Percentiles rank a stretch among this genome's conserved stretches.
These are phyloP conservation scores for Nemania diffusa DNA, from an alignment of 2,329 filamentous ascomycete genomes.

Conservation along the genomic window DNA sequence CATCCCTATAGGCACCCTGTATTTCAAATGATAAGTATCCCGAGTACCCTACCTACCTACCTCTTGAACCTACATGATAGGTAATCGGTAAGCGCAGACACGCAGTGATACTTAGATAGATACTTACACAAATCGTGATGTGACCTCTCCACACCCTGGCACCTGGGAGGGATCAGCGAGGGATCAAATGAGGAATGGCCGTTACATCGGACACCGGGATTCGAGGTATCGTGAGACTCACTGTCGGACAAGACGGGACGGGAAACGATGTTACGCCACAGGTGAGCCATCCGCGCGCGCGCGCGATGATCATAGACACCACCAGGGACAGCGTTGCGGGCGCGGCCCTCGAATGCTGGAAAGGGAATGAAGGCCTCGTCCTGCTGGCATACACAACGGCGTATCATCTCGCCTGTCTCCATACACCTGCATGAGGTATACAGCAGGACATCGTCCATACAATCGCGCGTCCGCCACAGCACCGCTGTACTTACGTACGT, in stretches of 20 bases:
- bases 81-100: not conserved
- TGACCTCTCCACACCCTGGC: not conserved
- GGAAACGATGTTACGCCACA: slow-evolving; percentile 34
- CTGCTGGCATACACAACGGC: slow-evolving; percentile 35
- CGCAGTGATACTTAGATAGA: not conserved
- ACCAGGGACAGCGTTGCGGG: slow-evolving; percentile 11
- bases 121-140: not conserved
- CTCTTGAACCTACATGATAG: not conserved
- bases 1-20: not conserved
- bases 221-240: slow-evolving; percentile 26
- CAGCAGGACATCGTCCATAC: slow-evolving; percentile 3
- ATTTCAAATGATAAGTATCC: slow-evolving; percentile 1
- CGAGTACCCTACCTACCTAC: not conserved
- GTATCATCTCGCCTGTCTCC: slow-evolving; percentile 35
- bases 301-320: slow-evolving; percentile 12
- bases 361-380: slow-evolving; percentile 31
- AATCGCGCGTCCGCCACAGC: slow-evolving; percentile 2
- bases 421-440: slow-evolving; percentile 30
- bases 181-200: not conserved
- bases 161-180: not conserved
- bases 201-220: slow-evolving; percentile 6
- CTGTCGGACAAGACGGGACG: slow-evolving; percentile 29
- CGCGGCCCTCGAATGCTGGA: slow-evolving; percentile 4
- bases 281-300: slow-evolving; percentile 30
- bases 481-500: slow-evolving; percentile 5